Evolutionary conservation across 169 alveolate genomes (phyloP).

Genomic region (Plasmodium coatneyi): DNA sequence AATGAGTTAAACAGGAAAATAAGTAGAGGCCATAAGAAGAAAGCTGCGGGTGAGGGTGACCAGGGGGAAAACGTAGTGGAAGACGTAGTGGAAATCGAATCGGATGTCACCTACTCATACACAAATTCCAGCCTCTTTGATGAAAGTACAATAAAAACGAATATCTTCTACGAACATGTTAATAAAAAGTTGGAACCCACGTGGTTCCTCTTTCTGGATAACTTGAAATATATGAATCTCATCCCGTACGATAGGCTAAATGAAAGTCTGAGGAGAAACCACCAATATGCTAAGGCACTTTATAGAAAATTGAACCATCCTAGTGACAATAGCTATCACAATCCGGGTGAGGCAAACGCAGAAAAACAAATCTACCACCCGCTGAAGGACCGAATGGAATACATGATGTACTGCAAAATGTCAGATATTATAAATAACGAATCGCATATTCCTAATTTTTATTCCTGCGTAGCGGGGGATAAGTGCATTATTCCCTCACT

Average conservation of each 20-base stretch:
- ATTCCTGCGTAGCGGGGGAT: constrained; percentile 74
- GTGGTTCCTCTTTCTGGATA: constrained; percentile 64
- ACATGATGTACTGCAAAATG: constrained; percentile 7
- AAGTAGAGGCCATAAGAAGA: neutral
- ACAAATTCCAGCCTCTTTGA: constrained; percentile 63
- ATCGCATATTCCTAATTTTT: constrained; percentile 67
- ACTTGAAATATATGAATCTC: constrained; percentile 49
- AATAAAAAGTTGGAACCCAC: constrained; percentile 67
- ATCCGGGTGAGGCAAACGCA: neutral
- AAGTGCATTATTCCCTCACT: constrained; percentile 72
- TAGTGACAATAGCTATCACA: neutral
- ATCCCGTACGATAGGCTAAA: constrained; percentile 46
- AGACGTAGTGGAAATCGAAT: neutral
- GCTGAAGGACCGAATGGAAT: neutral
- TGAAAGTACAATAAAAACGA: constrained; percentile 29
- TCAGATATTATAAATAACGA: constrained; percentile 56
- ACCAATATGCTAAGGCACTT: constrained; percentile 24
- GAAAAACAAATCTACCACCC: neutral
- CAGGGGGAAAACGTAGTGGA: neutral
- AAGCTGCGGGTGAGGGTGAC: neutral
- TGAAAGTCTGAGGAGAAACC: constrained; percentile 52
- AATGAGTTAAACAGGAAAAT: constrained; percentile 61
- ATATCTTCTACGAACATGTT: constrained; percentile 53
- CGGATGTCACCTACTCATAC: constrained; percentile 26
- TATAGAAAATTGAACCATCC: constrained; percentile 2